Conservation (phyloP, 257 asterid species). For the Leptodermis oblonga region DNA sequence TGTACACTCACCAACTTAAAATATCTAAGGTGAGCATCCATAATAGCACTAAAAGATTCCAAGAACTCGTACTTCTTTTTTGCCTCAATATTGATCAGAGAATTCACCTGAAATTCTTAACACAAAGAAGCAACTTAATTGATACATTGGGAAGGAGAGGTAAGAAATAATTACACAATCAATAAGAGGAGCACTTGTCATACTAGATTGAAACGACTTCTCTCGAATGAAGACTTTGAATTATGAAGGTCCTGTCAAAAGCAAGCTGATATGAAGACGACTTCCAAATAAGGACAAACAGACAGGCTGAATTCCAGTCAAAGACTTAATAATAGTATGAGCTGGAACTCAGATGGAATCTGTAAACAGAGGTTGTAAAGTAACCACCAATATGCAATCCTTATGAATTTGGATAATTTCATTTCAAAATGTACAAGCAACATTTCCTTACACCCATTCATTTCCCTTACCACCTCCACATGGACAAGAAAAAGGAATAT, state of each 20-base stretch:
- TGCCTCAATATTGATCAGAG: conserved; percentile 78
- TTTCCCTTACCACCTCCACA: background rate
- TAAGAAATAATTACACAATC: background rate
- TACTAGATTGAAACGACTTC: conserved; percentile 95
- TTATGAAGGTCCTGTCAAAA: conserved; percentile 83
- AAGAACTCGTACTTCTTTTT: conserved; percentile 91
- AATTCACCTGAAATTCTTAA: conserved; percentile 78
- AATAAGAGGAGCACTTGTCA: conserved; percentile 21
- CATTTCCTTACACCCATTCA: background rate
- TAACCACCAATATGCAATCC: background rate
- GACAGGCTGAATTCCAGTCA: background rate
- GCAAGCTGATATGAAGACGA: conserved; percentile 27
- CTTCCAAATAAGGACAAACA: background rate
- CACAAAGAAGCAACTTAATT: conserved; percentile 32
- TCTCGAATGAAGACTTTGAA: conserved; percentile 91
- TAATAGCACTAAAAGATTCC: conserved; percentile 95
- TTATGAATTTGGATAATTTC: background rate
- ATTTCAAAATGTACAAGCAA: background rate
- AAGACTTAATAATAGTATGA: background rate
- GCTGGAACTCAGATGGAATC: background rate
- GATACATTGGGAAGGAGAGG: conserved; percentile 9
- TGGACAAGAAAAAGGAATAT: background rate
- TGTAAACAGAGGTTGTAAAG: background rate
- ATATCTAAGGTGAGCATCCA: conserved; percentile 96
- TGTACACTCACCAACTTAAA: conserved; percentile 69